Conservation (phyloP, 306 rosid species). For the Ceratonia siliqua region DNA sequence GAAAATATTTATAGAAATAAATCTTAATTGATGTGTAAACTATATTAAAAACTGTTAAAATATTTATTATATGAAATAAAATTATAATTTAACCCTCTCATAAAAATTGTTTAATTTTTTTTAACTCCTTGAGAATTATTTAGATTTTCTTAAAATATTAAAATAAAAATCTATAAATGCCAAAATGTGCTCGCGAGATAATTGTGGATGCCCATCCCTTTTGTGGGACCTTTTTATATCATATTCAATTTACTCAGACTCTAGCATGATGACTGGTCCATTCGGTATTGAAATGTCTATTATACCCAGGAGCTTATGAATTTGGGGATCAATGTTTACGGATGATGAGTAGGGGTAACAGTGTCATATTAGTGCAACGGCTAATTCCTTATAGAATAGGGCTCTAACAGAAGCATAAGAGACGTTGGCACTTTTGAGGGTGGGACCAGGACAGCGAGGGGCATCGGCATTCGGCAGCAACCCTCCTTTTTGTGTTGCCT, state of each 20-base stretch:
- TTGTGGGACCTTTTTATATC: slow-evolving; percentile 10
- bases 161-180: background rate
- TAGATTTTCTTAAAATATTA: no score
- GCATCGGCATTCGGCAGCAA: background rate
- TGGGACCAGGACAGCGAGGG: background rate
- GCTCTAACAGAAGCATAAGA: background rate
- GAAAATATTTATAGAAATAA: no score
- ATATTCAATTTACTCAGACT: background rate
- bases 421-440: background rate
- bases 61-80: no score
- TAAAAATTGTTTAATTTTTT: no score
- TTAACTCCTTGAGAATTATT: no score
- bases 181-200: background rate
- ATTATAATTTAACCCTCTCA: no score
- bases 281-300: background rate
- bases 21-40: no score
- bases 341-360: background rate
- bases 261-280: background rate
- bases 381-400: background rate
- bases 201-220: slow-evolving; percentile 8
- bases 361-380: background rate
- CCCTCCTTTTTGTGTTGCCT: background rate
- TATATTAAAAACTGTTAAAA: no score
- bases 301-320: background rate
- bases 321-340: background rate